Conservation (phyloP, 495 filamentous ascomycete genomes). For the Saxophila tyrrhenica region DNA sequence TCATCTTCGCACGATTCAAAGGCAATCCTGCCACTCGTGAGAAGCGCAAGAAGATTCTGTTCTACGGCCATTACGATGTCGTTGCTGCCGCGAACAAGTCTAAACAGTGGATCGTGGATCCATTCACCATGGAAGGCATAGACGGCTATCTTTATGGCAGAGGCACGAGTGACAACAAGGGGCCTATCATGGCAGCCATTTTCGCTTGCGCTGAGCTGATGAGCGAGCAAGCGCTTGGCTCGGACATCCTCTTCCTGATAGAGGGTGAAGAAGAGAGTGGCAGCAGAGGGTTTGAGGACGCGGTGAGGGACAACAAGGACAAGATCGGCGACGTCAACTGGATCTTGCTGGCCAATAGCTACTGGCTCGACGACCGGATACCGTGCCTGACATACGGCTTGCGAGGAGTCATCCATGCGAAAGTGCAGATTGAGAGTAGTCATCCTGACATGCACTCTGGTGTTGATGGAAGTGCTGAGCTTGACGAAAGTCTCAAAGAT, state of each 20-base stretch:
- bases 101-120: slow-evolving; percentile 72
- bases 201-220: slow-evolving; percentile 84
- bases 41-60: slow-evolving; percentile 73
- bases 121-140: slow-evolving; percentile 71
- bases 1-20: slow-evolving; percentile 79
- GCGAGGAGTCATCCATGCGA: slow-evolving; percentile 89
- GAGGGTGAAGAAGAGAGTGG: slow-evolving; percentile 97
- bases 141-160: slow-evolving; percentile 96
- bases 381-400: slow-evolving; percentile 93
- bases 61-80: slow-evolving; percentile 99
- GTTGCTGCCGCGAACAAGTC: slow-evolving; percentile 76
- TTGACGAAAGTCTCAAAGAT: slow-evolving; percentile 85
- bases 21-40: slow-evolving; percentile 46
- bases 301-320: slow-evolving; percentile 64
- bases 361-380: slow-evolving; percentile 93
- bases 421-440: slow-evolving; percentile 69
- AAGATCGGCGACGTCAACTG: slow-evolving; percentile 84
- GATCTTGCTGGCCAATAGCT: slow-evolving; percentile 90
- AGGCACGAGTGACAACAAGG: slow-evolving; percentile 94
- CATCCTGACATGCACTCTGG: slow-evolving; percentile 89
- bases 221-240: slow-evolving; percentile 62
- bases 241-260: slow-evolving; percentile 84
- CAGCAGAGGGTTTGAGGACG: slow-evolving; percentile 74
- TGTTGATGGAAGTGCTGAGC: slow-evolving; percentile 79
- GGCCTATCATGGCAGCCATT: slow-evolving; percentile 80